Evolutionary conservation across 495 filamentous ascomycete species (phyloP), one percentile per base, ranked within the genome.

Genomic region (Hyaloscypha variabilis): DNA sequence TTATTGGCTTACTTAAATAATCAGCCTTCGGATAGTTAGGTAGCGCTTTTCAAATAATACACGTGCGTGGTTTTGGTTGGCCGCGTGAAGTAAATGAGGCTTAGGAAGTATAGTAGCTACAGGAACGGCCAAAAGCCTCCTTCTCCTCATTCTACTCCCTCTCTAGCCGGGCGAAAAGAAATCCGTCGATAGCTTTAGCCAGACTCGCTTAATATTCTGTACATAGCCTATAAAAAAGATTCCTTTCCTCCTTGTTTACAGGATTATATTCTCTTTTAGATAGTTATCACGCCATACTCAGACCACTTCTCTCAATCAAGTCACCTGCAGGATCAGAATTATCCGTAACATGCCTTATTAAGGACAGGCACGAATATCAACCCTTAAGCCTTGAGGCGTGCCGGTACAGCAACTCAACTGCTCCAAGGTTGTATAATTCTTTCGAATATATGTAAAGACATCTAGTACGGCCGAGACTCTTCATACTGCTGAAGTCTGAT

Each of bases 1-100:
- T 53, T 53, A 53, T 14, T 53, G 26, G 51, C 51, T 53, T 53
- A 53, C 51, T 28, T 3, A 14, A 53, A 53, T 24, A 53, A 24
- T 24, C 26, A 53, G n/a, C 8, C 51, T 53, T 53, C 51, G 51
- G 14, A 53, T 28, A 53, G 51, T 53, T 53, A 28, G 21, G 51
- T 53, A 14, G 51, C 51, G 51, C 51, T 28, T 53, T 53, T 53
- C 19, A 53, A 53, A 24, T 52, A 28, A 53, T 53, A 53, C 51
- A 53, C 51, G 51, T 53, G 51, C 51, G 51, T 53, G 51, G 51
- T 53, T 51, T 53, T 53, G 51, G 51, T 53, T 53, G 51, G 51
- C 51, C 23, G 51, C 51, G 23, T 53, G 51, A 24, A 53, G 51
- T 28, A 53, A 25, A 24, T 28, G 51, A 24, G 26, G 51, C 51